Evolutionary conservation across 768 basidiomycete species (phyloP).

Genomic region (Scleroderma bovista): DNA sequence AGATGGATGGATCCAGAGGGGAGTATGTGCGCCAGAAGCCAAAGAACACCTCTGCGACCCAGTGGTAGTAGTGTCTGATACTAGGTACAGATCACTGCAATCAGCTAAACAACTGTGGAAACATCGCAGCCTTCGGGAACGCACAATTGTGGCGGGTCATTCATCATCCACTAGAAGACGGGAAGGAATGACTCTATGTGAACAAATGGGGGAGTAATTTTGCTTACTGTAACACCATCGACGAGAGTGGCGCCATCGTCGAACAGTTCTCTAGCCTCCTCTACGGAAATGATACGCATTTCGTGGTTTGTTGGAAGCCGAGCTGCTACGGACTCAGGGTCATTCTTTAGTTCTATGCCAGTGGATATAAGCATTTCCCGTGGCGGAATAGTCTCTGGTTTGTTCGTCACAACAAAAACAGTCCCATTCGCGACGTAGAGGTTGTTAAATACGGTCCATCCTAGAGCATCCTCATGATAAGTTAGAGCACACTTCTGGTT

Average conservation of each 20-base stretch:
- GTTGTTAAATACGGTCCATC: background rate
- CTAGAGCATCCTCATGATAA: background rate
- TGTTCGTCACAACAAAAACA: background rate
- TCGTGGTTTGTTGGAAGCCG: too few species aligned
- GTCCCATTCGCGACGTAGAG: background rate
- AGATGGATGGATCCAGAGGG: conserved; percentile 68
- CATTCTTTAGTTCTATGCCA: background rate
- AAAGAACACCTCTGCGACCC: conserved; percentile 87
- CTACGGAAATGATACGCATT: background rate
- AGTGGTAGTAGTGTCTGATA: conserved; percentile 91
- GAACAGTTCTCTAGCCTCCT: background rate
- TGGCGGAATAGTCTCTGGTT: background rate
- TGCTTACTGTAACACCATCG: background rate
- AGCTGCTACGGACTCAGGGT: background rate
- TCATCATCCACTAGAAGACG: background rate
- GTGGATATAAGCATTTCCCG: background rate
- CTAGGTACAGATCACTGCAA: conserved; percentile 29
- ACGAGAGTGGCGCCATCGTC: background rate
- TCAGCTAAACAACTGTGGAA: too few species aligned
- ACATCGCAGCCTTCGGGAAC: background rate
- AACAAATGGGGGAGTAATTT: background rate
- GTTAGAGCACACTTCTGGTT: background rate
- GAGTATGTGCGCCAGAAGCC: conserved; percentile 91
- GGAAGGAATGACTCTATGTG: too few species aligned
- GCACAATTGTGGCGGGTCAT: background rate